Evolutionary conservation across 2,329 filamentous ascomycete genomes (phyloP).

Genomic region (Colletotrichum incanum): DNA sequence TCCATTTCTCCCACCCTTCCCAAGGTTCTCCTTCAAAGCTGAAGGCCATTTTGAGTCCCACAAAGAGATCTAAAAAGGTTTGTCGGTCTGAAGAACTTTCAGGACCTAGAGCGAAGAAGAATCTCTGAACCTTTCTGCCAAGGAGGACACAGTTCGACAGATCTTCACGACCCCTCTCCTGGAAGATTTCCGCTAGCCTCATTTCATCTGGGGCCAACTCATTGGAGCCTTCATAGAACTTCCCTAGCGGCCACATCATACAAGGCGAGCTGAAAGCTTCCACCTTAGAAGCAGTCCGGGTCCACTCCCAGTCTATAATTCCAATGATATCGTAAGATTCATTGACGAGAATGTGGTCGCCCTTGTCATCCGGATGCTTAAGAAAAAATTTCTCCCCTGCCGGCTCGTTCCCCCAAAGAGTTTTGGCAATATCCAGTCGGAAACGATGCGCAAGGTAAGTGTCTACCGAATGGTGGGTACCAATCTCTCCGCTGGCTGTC

Average conservation of each 20-base stretch:
- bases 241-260: slow-evolving; percentile 53
- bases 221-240: slow-evolving; percentile 53
- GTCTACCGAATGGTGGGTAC: not conserved
- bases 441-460: slow-evolving; percentile 5
- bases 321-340: slow-evolving; percentile 60
- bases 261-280: slow-evolving; percentile 53
- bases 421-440: not conserved
- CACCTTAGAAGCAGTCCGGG: slow-evolving; percentile 47
- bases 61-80: not conserved
- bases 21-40: too few relatives aligned
- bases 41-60: not conserved
- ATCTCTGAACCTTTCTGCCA: slow-evolving; percentile 4
- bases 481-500: slow-evolving; percentile 4
- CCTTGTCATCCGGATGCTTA: slow-evolving; percentile 63
- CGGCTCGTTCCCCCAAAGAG: not conserved
- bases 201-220: slow-evolving; percentile 16
- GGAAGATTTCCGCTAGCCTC: not conserved
- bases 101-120: not conserved
- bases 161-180: not conserved
- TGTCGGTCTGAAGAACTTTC: not conserved
- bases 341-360: slow-evolving; percentile 61
- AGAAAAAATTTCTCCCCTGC: slow-evolving; percentile 54
- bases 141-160: not conserved
- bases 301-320: slow-evolving; percentile 63
- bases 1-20: slow-evolving; percentile 6